A percentile compares a stretch with the other conserved stretches of the same genome.
These are phyloP conservation scores for Phialocephala sp. DNA, from an alignment of 2,329 filamentous ascomycete species.

Conservation along the genomic window DNA sequence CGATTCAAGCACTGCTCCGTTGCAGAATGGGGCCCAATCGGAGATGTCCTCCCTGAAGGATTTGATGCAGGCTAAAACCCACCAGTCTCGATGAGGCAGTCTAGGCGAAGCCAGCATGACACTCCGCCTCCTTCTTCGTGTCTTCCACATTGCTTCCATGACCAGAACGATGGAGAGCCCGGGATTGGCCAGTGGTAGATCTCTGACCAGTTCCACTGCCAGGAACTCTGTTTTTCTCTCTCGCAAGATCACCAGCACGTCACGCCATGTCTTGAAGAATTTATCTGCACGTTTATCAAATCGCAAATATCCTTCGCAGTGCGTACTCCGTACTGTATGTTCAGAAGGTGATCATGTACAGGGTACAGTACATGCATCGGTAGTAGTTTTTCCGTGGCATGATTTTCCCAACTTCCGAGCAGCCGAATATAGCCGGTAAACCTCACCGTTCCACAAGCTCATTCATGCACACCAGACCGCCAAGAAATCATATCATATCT, in stretches of 20 bases:
- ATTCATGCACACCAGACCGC: not conserved
- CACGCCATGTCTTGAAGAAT: not conserved
- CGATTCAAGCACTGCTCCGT: not conserved
- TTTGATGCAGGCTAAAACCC: not conserved
- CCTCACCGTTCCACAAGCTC: conserved; percentile 6
- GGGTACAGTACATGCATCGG: conserved; percentile 17
- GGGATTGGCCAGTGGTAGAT: conserved; percentile 21
- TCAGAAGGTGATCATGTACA: conserved; percentile 8
- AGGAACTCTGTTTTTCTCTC: not conserved
- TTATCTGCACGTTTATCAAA: not conserved
- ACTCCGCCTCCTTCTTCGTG: conserved; percentile 27
- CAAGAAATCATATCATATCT: conserved; percentile 5
- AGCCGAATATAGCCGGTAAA: conserved; percentile 8
- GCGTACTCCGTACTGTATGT: not conserved
- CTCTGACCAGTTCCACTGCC: not conserved
- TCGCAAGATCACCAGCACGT: not conserved
- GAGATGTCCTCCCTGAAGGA: not conserved
- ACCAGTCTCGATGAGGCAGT: conserved; percentile 5
- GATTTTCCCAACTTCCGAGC: conserved; percentile 14
- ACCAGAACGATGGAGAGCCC: conserved; percentile 9
- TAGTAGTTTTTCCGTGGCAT: conserved; percentile 11
- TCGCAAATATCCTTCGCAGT: not conserved
- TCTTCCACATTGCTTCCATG: conserved; percentile 28
- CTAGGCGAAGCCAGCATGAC: conserved; percentile 8
- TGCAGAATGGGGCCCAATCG: not conserved